A percentile compares a stretch with the other conserved stretches of the same genome.
Evolutionary conservation across 495 filamentous ascomycete genomes (phyloP).

Genomic region (Aspergillus nidulans): DNA sequence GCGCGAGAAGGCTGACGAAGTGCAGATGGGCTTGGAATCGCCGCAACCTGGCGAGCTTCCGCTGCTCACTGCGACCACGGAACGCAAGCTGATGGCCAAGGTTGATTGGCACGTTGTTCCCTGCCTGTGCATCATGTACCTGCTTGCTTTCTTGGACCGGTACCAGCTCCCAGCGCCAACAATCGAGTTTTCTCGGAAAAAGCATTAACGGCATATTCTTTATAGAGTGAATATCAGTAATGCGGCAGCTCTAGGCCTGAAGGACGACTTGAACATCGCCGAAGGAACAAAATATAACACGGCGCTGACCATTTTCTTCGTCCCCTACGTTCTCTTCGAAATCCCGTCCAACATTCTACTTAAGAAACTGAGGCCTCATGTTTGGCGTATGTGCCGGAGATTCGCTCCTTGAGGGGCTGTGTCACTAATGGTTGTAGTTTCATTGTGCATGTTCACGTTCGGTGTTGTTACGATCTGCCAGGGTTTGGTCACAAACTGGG

Average conservation of each 20-base stretch:
- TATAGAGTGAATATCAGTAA: conserved; percentile 64
- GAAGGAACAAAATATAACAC: conserved; percentile 64
- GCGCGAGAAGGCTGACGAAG: conserved; percentile 24
- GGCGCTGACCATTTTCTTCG: conserved; percentile 84
- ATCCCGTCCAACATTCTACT: conserved; percentile 88
- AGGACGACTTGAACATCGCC: conserved; percentile 56
- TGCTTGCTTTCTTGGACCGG: conserved; percentile 85
- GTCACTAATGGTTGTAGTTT: conserved; percentile 36
- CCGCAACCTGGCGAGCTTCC: conserved; percentile 22
- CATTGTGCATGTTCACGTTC: conserved; percentile 77
- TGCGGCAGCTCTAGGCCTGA: conserved; percentile 57
- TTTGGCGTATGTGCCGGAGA: conserved; percentile 57
- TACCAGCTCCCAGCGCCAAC: conserved; percentile 26
- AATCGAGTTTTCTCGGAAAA: background rate
- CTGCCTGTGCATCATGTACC: conserved; percentile 75
- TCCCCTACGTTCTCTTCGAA: conserved; percentile 81
- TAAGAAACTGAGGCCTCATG: conserved; percentile 72
- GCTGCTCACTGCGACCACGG: conserved; percentile 52
- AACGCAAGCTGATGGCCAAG: conserved; percentile 65
- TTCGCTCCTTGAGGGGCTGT: background rate
- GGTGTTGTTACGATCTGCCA: conserved; percentile 73
- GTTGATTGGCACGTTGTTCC: conserved; percentile 81
- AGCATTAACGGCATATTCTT: conserved; percentile 8
- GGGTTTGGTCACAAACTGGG: conserved; percentile 74
- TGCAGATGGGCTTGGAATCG: conserved; percentile 24